These are phyloP conservation scores for Apiotrichum montevideense DNA, from an alignment of 1,284 basidiomycete genomes.

Conservation along the genomic window DNA sequence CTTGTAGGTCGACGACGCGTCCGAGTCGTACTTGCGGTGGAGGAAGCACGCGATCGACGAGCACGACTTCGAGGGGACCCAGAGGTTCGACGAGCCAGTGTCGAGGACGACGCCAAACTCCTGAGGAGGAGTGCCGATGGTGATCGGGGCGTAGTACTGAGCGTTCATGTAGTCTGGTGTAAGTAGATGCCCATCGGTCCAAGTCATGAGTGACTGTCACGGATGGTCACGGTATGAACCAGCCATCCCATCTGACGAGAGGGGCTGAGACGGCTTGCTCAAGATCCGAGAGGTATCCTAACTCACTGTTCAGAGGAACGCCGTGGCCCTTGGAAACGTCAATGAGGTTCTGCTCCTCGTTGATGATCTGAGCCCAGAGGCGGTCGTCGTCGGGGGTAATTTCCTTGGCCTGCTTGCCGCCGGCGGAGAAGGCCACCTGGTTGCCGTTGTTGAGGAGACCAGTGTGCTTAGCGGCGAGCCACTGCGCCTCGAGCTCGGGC, in stretches of 20 bases:
- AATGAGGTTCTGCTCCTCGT: slow-evolving; percentile 45
- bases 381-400: slow-evolving; percentile 48
- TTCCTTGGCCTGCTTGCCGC: slow-evolving; percentile 47
- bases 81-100: slow-evolving; percentile 65
- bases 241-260: not conserved
- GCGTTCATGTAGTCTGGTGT: slow-evolving; percentile 88
- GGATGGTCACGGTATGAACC: too few relatives aligned
- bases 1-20: slow-evolving; percentile 79
- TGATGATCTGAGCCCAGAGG: slow-evolving; percentile 67
- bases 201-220: too few relatives aligned
- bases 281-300: too few relatives aligned
- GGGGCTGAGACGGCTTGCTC: slow-evolving; percentile 1
- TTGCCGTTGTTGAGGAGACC: slow-evolving; percentile 20
- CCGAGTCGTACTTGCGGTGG: slow-evolving; percentile 86
- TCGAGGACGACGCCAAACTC: slow-evolving; percentile 52
- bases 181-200: too few relatives aligned
- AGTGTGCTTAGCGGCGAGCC: slow-evolving; percentile 78
- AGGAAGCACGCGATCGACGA: slow-evolving; percentile 94
- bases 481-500: slow-evolving; percentile 67
- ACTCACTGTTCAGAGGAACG: slow-evolving; percentile 84
- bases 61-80: slow-evolving; percentile 71
- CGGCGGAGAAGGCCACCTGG: slow-evolving; percentile 67
- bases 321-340: slow-evolving; percentile 67
- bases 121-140: slow-evolving; percentile 57
- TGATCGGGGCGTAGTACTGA: slow-evolving; percentile 90